Conservation (phyloP, 1,139 yeast genomes). For the Candida sp. region DNA sequence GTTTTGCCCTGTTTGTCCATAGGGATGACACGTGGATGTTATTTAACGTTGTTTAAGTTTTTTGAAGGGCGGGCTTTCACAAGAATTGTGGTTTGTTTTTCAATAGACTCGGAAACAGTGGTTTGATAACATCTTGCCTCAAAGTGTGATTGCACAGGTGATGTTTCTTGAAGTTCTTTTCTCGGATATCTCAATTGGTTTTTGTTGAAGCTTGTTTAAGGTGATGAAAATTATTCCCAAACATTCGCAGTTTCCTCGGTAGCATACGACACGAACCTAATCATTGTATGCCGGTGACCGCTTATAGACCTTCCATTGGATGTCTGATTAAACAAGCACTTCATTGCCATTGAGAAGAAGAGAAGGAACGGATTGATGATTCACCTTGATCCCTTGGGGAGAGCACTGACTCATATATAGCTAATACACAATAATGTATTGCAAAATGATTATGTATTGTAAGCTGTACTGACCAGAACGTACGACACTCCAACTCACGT, state of each 20-base stretch:
- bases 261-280: constrained; percentile 83
- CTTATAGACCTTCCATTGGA: constrained; percentile 69
- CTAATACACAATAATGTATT: neutral
- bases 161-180: neutral
- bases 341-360: neutral
- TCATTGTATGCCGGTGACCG: constrained; percentile 85
- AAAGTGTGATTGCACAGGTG: neutral
- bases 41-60: constrained; percentile 4
- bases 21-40: neutral
- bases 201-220: constrained; percentile 26
- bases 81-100: neutral
- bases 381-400: neutral
- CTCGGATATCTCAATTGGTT: constrained; percentile 1
- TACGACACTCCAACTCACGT: too few species aligned
- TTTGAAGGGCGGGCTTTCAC: constrained; percentile 1
- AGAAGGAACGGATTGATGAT: neutral
- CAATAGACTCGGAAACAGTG: neutral
- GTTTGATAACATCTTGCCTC: too few species aligned
- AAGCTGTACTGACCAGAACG: too few species aligned
- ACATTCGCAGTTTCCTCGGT: constrained; percentile 97
- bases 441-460: neutral
- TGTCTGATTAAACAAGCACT: constrained; percentile 46
- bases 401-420: neutral
- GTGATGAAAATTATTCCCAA: constrained; percentile 74
- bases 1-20: neutral